phyloP scores from a whole-genome alignment of 2,329 filamentous ascomycete genomes.

The Botryotinia calthae region DNA sequence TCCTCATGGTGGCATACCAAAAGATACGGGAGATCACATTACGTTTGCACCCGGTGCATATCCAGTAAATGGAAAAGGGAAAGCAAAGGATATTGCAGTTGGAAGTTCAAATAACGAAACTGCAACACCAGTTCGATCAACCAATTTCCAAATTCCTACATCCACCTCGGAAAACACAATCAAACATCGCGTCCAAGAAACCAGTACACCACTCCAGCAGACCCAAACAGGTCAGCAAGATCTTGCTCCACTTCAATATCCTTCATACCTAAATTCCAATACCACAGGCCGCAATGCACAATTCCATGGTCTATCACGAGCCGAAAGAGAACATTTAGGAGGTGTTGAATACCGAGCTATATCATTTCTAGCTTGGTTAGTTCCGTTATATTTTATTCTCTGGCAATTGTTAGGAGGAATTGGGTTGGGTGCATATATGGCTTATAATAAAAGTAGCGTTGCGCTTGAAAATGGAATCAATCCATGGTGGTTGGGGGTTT shows the following conservation, averaged over 20 bases:
- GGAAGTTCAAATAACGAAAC: background rate
- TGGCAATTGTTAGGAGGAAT: constrained; percentile 60
- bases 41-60: constrained; percentile 1
- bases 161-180: background rate
- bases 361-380: constrained; percentile 55
- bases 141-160: background rate
- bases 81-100: background rate
- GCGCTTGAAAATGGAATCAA: constrained; percentile 56
- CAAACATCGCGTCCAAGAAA: background rate
- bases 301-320: constrained; percentile 52
- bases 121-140: background rate
- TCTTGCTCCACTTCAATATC: constrained; percentile 27
- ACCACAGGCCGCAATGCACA: constrained; percentile 51
- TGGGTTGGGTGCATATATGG: constrained; percentile 61
- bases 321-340: constrained; percentile 57
- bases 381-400: constrained; percentile 57
- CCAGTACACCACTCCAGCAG: background rate
- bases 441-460: constrained; percentile 48
- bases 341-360: constrained; percentile 64
- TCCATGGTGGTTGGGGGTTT: constrained; percentile 67
- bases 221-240: constrained; percentile 1
- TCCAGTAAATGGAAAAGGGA: background rate
- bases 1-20: background rate
- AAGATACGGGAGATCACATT: constrained; percentile 4
- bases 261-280: constrained; percentile 30